phyloP scores from a whole-genome alignment of 2,329 filamentous ascomycete species.

The Erysiphe pulchra region DNA sequence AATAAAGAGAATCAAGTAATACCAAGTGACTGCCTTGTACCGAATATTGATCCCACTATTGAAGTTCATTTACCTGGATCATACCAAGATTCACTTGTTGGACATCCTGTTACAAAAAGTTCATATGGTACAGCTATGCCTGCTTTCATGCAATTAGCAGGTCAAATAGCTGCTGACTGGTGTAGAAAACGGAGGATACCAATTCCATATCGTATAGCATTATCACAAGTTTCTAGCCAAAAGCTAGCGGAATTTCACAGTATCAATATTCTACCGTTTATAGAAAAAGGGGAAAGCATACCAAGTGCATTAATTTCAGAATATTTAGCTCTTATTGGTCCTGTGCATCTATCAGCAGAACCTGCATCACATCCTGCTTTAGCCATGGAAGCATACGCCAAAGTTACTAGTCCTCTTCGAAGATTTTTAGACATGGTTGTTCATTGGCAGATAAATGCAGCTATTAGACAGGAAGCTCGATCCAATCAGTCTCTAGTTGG shows the following conservation, averaged over 20 bases:
- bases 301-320: slow-evolving; percentile 3
- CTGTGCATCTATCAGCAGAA: slow-evolving; percentile 23
- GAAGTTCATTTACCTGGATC: slow-evolving; percentile 2
- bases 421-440: slow-evolving; percentile 35
- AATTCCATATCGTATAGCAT: slow-evolving; percentile 25
- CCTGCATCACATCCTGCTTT: slow-evolving; percentile 30
- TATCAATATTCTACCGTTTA: slow-evolving; percentile 6
- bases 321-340: slow-evolving; percentile 19
- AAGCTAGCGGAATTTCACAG: slow-evolving; percentile 9
- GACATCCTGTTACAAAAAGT: slow-evolving; percentile 6
- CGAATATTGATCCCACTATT: slow-evolving; percentile 9
- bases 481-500: slow-evolving; percentile 15
- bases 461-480: slow-evolving; percentile 21
- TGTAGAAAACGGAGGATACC: slow-evolving; percentile 30
- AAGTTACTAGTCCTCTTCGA: slow-evolving; percentile 39
- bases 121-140: slow-evolving; percentile 15
- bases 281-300: slow-evolving; percentile 1
- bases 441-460: slow-evolving; percentile 40
- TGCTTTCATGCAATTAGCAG: slow-evolving; percentile 33
- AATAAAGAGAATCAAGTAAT: slow-evolving; percentile 1
- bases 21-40: neutral
- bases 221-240: slow-evolving; percentile 6
- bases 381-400: slow-evolving; percentile 33
- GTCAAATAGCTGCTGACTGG: slow-evolving; percentile 34
- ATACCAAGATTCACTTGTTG: slow-evolving; percentile 4